These are phyloP conservation scores for Colletotrichum coccodes DNA, from an alignment of 2,329 filamentous ascomycete species.

Conservation along the genomic window DNA sequence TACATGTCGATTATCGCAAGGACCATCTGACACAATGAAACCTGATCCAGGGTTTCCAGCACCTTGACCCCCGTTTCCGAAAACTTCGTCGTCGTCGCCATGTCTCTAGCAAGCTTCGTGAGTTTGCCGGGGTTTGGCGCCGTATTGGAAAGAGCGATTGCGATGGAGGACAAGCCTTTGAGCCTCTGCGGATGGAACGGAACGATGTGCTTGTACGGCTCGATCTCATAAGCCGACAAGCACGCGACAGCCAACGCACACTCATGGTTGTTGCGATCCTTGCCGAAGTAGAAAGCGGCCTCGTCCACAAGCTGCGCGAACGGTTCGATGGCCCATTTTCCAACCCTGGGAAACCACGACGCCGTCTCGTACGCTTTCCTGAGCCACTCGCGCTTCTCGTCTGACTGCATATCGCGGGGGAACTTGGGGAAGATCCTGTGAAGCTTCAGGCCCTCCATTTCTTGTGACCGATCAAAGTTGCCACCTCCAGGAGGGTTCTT, in stretches of 20 bases:
- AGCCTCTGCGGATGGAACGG: constrained; percentile 62
- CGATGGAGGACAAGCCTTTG: constrained; percentile 61
- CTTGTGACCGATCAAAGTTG: neutral
- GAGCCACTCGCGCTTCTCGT: constrained; percentile 39
- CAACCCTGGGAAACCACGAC: constrained; percentile 46
- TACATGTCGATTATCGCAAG: constrained; percentile 58
- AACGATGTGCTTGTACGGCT: constrained; percentile 60
- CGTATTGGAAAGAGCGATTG: constrained; percentile 62
- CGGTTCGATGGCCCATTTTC: constrained; percentile 61
- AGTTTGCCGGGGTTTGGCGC: constrained; percentile 49
- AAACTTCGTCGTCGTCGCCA: constrained; percentile 33
- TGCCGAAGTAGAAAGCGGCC: constrained; percentile 55
- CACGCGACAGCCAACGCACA: constrained; percentile 58
- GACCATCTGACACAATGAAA: constrained; percentile 63
- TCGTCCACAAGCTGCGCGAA: constrained; percentile 56
- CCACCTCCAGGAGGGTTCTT: constrained; percentile 4
- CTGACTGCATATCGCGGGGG: neutral
- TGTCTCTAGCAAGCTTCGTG: constrained; percentile 37
- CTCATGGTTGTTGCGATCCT: constrained; percentile 49
- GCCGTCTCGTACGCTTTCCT: constrained; percentile 49
- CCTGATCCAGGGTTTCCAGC: constrained; percentile 56
- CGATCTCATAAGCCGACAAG: constrained; percentile 57
- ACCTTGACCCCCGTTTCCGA: neutral
- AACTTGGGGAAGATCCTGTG: neutral
- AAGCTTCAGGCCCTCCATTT: neutral